A percentile compares a stretch with the other conserved stretches of the same genome.
Evolutionary conservation across 139 green algal genomes (phyloP).

Genomic region (Spirogloea muscicola): DNA sequence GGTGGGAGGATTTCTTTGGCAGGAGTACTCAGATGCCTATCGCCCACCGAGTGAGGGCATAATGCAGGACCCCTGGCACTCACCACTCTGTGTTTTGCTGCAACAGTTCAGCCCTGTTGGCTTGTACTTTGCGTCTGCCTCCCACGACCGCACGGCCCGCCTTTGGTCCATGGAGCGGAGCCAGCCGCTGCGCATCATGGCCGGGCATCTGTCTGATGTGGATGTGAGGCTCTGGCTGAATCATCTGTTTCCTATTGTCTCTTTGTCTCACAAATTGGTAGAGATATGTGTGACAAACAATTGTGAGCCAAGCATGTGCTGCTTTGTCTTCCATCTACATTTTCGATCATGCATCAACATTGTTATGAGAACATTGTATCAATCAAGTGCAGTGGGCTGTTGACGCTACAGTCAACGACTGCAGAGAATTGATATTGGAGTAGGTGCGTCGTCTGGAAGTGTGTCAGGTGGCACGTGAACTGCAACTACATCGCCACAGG

Average conservation of each 20-base stretch:
- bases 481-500: slow-evolving; percentile 85
- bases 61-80: background rate
- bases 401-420: too few species aligned
- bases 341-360: too few species aligned
- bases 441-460: too few species aligned
- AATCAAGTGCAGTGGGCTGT: too few species aligned
- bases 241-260: background rate
- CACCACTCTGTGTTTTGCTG: background rate
- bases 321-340: too few species aligned
- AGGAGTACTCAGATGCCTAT: background rate
- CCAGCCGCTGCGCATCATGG: slow-evolving; percentile 65
- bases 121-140: slow-evolving; percentile 79
- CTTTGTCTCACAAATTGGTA: too few species aligned
- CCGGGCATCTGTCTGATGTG: slow-evolving; percentile 83
- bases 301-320: too few species aligned
- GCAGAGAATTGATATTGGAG: too few species aligned
- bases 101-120: slow-evolving; percentile 51
- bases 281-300: too few species aligned
- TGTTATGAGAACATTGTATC: too few species aligned
- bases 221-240: slow-evolving; percentile 48
- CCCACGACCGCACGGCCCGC: slow-evolving; percentile 78
- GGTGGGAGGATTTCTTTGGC: slow-evolving; percentile 10
- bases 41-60: background rate
- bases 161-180: slow-evolving; percentile 78
- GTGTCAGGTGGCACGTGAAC: slow-evolving; percentile 88